Evolutionary conservation across 192 early-diverging fungal genomes (phyloP).

Genomic region (Radiomyces spectabilis): DNA sequence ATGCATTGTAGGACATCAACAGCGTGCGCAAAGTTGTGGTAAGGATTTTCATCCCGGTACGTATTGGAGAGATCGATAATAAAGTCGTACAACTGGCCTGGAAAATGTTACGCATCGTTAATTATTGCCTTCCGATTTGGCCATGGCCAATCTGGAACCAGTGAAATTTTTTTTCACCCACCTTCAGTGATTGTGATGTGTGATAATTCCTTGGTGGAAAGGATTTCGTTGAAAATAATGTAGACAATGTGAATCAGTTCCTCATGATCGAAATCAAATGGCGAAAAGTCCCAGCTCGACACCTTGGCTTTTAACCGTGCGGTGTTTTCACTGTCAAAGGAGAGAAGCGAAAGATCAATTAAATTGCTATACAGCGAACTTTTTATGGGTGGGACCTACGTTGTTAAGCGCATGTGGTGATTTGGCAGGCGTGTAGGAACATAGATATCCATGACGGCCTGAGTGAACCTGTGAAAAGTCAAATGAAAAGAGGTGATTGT

Average conservation of each 20-base stretch:
- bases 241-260: constrained; percentile 63
- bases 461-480: constrained; percentile 2
- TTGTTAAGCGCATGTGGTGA: constrained; percentile 4
- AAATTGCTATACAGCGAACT: not conserved
- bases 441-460: constrained; percentile 9
- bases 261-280: constrained; percentile 52
- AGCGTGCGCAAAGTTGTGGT: constrained; percentile 94
- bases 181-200: constrained; percentile 49
- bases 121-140: not conserved
- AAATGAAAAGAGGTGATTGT: not conserved
- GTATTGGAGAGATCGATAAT: constrained; percentile 44
- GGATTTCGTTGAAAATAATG: constrained; percentile 61
- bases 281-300: constrained; percentile 62
- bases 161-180: constrained; percentile 18
- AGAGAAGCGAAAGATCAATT: not conserved
- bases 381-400: not conserved
- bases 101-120: not conserved
- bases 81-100: constrained; percentile 44
- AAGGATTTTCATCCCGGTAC: constrained; percentile 68
- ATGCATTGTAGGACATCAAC: constrained; percentile 92
- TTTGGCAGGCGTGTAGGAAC: not conserved
- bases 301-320: constrained; percentile 46
- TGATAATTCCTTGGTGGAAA: constrained; percentile 44
- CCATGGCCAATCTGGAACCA: no score
- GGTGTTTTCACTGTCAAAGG: constrained; percentile 20